Evolutionary conservation across 192 early-diverging fungal genomes (phyloP), one percentile per base, ranked within the genome.

Genomic region (Spizellomyces sp.): DNA sequence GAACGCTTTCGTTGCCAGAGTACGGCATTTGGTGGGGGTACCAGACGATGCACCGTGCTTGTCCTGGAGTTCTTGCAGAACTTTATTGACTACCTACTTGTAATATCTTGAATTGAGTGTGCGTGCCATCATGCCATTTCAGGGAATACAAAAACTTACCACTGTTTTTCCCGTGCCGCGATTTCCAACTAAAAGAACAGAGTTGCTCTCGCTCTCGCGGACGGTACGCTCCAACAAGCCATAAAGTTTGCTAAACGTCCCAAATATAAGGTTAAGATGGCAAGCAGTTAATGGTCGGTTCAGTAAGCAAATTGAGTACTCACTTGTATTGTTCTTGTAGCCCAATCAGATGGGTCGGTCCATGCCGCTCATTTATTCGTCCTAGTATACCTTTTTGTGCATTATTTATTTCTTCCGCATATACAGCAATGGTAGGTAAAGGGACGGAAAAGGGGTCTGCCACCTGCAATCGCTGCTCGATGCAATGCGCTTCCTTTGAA

Each of bases 121-220:
- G 17, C 50, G 50, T 0, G 0, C 50, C 12, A 54, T n/a, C 14
- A 54, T 54, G 50, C 3, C 27, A 36, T 36, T 36, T 36, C 27
- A 36, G 50, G 50, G 50, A 54, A 54, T 54, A 36, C 27, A 36
- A 36, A 19, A 19, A 54, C 50, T n/a, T 54, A 77, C 22, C 22
- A 80, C 64, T 4, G 89, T 82, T 59, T 95, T 95, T 41, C 95
- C 95, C 48, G 87, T 83, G 8, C 92, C 93, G 62, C 90, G 81
- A 48, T 86, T 88, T 1, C 96, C 96, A 3, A 95, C 81, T 7
- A 98, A 67, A 27, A 98, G 75, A 41, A 91, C 90, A 0, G 94
- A 92, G 73, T 96, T 98, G 58, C 93, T 91, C 69, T 98, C 95
- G 2, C 90, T 90, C 17, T 75, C 66, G 5, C 75, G 69, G 5